These are phyloP conservation scores for Arthrobotrys megalospora DNA, from an alignment of 2,329 filamentous ascomycete genomes.

Conservation along the genomic window DNA sequence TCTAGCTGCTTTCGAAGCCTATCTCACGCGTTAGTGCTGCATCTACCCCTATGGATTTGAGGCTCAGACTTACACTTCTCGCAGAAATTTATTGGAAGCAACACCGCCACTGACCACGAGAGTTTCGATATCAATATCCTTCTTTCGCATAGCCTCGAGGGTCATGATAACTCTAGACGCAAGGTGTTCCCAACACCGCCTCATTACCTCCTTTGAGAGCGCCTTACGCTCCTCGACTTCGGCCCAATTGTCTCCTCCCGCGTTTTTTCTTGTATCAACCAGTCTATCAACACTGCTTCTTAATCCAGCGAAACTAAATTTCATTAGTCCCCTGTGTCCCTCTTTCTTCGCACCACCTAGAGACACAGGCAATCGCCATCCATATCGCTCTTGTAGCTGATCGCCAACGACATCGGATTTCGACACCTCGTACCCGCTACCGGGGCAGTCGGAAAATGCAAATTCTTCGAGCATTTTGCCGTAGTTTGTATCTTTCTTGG, in stretches of 20 bases:
- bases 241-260: slow-evolving; percentile 69
- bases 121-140: slow-evolving; percentile 70
- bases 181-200: slow-evolving; percentile 88
- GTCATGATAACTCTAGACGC: slow-evolving; percentile 80
- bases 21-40: slow-evolving; percentile 64
- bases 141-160: slow-evolving; percentile 69
- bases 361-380: slow-evolving; percentile 80
- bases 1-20: slow-evolving; percentile 73
- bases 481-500: slow-evolving; percentile 77
- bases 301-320: slow-evolving; percentile 82
- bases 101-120: slow-evolving; percentile 92
- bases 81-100: slow-evolving; percentile 85
- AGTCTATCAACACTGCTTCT: slow-evolving; percentile 76
- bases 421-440: slow-evolving; percentile 29
- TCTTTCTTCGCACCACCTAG: slow-evolving; percentile 72
- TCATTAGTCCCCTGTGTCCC: slow-evolving; percentile 69
- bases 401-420: slow-evolving; percentile 37
- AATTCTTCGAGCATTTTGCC: slow-evolving; percentile 84
- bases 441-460: slow-evolving; percentile 74
- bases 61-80: slow-evolving; percentile 72
- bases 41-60: neutral
- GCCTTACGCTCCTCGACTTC: slow-evolving; percentile 73
- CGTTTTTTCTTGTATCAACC: slow-evolving; percentile 67
- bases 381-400: slow-evolving; percentile 69
- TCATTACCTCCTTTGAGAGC: slow-evolving; percentile 82